Base-by-base conservation (phyloP, 2,329 filamentous ascomycete species). In the Coniosporium tulheliwenetii region DNA sequence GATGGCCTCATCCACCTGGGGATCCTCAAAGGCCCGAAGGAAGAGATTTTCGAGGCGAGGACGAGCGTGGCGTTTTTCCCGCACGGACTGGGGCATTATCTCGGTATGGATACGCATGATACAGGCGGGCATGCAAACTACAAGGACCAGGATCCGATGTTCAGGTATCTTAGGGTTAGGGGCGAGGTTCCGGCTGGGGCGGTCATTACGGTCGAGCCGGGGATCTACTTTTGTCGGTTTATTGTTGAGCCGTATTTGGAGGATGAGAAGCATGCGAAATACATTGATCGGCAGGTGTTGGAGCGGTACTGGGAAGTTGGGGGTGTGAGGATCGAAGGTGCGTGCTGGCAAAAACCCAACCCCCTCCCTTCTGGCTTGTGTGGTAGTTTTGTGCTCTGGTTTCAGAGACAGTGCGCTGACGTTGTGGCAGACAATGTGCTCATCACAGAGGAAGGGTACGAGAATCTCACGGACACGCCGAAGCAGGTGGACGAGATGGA, bases 171-270 rank as follows among this genome's bases (percentile, higher is more conserved):
- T 44, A 71, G 91, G 36, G 79, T 93, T 33, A 69, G 91, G 40
- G 80, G 83, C 10, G 70, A 63, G 15, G 60, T 95, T 38, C 85
- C 85, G 0, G 79, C 77, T 0, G 81, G 82, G 7, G 80, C 80
- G 39, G 85, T 98, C 16, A 79, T 98, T 40, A 98, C 91, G 0
- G 89, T 96, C 33, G 91, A 98, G 66, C 91, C 91, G 10, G 91
- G 91, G 14, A 78, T 79, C 33, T 87, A 87, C 59, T 87, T 87
- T 60, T 80, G 78, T 56, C 69, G 71, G 31, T 79, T 76, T 41
- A 85, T 83, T 47, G 73, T 87, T 44, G 73, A 85, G 61, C 73
- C 74, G 14, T 79, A 77, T 54, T 73, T 83, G 54, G 67, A 81
- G 50, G 66, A 70, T 39, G 67, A 73, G 43, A 62, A 65, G 42